A percentile compares a stretch with the other conserved stretches of the same genome.
These are phyloP conservation scores for Didymosphaeria variabile DNA, from an alignment of 2,329 filamentous ascomycete genomes.

Conservation along the genomic window DNA sequence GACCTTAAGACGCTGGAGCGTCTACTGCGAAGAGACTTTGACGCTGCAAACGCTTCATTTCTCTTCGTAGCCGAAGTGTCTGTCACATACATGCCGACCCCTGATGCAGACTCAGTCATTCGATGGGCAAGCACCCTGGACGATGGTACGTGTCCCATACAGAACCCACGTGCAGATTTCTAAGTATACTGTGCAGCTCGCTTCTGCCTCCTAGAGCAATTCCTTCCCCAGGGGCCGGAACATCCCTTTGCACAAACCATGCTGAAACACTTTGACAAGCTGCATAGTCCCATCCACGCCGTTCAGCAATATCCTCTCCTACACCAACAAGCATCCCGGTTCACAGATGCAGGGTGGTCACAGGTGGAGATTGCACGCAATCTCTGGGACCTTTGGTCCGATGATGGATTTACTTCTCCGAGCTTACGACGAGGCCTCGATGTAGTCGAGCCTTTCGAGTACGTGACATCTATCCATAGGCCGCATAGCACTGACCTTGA, in stretches of 20 bases:
- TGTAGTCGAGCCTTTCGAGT: slow-evolving; percentile 80
- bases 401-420: slow-evolving; percentile 69
- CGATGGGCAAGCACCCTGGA: slow-evolving; percentile 77
- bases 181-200: slow-evolving; percentile 62
- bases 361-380: slow-evolving; percentile 67
- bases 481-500: neutral
- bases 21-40: slow-evolving; percentile 66
- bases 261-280: slow-evolving; percentile 82
- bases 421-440: slow-evolving; percentile 71
- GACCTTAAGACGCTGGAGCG: slow-evolving; percentile 69
- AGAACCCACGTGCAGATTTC: slow-evolving; percentile 2
- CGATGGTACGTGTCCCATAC: slow-evolving; percentile 62
- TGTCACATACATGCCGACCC: slow-evolving; percentile 85
- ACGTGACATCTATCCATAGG: neutral
- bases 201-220: slow-evolving; percentile 88
- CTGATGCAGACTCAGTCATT: slow-evolving; percentile 77
- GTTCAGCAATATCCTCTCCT: slow-evolving; percentile 74
- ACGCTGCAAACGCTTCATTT: slow-evolving; percentile 68
- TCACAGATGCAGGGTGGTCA: slow-evolving; percentile 73
- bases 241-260: slow-evolving; percentile 90
- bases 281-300: slow-evolving; percentile 80
- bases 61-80: slow-evolving; percentile 91
- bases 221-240: slow-evolving; percentile 77
- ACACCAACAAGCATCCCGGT: slow-evolving; percentile 73
- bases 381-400: slow-evolving; percentile 85